Base-by-base conservation (phyloP, 225 moss, liverwort and hornwort species). In the Asterella californica region DNA sequence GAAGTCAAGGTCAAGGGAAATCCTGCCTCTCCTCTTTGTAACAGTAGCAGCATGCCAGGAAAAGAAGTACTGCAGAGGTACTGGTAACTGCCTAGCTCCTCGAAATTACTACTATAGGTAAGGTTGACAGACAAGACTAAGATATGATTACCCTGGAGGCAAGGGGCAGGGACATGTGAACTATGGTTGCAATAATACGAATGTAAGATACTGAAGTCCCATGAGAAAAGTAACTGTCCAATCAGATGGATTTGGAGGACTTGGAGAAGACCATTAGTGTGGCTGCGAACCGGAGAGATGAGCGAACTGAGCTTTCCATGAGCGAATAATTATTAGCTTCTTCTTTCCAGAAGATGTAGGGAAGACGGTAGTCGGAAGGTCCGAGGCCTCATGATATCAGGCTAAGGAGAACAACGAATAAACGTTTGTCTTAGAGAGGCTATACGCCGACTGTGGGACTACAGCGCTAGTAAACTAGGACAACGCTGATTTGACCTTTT, bases 1-100 rank as follows among this genome's bases (percentile, higher is more conserved):
- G 69, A 70, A 70, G 47, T 72, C 72, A 72, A 72, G 49, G 72
- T 72, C 72, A 72, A 72, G 21, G 46, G 72, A 22, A n/a, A 22
- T 37, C 37, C 22, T 72, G 11, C 49, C 69, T 64, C 64, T 45
- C 38, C 69, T 49, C 72, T 49, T 49, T 47, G 38, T 70, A 29
- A 72, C 46, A 10, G 42, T 10, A 38, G 70, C 42, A 70, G 22
- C 69, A 70, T 10, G 33, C 2, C 67, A 67, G 67, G 27, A 67
- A 27, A 67, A 17, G 34, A 36, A 61, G 61, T 61, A 61, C 61
- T 61, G 61, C 61, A 36, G 67, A 67, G 67, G 67, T 30, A 67
- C 67, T 15, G 52, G 52, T 42, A 52, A 12, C 52, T 52, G 67
- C 12, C 67, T 34, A 67, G 33, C 67, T 67, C 67, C 67, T 33